phyloP scores from a whole-genome alignment of 345 rosid species.

The Gossypium longicalyx region DNA sequence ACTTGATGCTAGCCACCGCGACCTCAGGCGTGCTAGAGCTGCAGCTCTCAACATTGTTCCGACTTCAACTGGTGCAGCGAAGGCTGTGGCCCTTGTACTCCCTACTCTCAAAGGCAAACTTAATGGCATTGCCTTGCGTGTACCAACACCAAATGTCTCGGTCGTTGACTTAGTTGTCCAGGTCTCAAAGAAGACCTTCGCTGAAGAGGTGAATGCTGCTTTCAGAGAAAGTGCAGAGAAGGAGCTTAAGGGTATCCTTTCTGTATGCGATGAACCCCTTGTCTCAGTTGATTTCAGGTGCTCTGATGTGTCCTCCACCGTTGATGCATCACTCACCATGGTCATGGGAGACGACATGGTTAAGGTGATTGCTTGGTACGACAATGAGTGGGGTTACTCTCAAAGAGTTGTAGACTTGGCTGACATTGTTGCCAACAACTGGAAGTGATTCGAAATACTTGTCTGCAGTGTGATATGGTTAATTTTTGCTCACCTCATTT shows the following conservation, averaged over 20 bases:
- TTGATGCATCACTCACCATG: constrained; percentile 87
- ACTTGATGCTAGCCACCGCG: constrained; percentile 93
- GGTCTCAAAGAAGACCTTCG: constrained; percentile 84
- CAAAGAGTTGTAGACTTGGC: constrained; percentile 97
- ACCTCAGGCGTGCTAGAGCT: constrained; percentile 89
- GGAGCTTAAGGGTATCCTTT: constrained; percentile 75
- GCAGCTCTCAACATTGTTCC: constrained; percentile 98
- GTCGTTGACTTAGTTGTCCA: constrained; percentile 92
- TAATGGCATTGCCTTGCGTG: constrained; percentile 90
- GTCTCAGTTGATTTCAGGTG: constrained; percentile 94
- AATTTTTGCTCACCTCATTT: constrained; percentile 27
- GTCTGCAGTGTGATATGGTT: constrained; percentile 5
- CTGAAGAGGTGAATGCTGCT: constrained; percentile 93
- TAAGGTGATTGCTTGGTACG: constrained; percentile 97
- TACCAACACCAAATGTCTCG: constrained; percentile 93
- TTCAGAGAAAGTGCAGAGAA: constrained; percentile 81
- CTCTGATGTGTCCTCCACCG: constrained; percentile 76
- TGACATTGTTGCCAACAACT: constrained; percentile 77
- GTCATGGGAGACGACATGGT: constrained; percentile 99
- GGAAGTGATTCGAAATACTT: constrained; percentile 48
- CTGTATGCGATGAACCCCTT: constrained; percentile 90
- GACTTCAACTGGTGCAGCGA: constrained; percentile 92
- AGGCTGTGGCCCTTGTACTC: constrained; percentile 92
- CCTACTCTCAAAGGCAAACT: constrained; percentile 89
- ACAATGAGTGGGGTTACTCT: constrained; percentile 97